Percentiles rank a stretch among this genome's conserved stretches.
Evolutionary conservation across 257 asterid genomes (phyloP).

Genomic region (Solanum ossicruentum): DNA sequence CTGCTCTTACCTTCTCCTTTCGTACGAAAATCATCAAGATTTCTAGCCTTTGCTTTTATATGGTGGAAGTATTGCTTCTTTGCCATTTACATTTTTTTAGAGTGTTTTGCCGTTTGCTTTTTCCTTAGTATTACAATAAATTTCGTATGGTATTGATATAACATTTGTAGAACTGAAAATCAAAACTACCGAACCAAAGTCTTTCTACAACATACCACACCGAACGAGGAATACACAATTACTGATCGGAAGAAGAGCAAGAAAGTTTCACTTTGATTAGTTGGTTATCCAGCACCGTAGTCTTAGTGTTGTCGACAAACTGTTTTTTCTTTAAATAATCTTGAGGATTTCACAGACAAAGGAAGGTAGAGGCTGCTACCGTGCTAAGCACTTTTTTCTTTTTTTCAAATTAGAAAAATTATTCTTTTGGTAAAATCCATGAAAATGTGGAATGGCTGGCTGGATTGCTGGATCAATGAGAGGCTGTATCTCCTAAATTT

Average conservation of each 20-base stretch:
- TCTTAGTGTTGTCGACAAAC: background rate
- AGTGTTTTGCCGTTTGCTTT: background rate
- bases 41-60: background rate
- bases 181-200: background rate
- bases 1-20: background rate
- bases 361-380: background rate
- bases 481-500: background rate
- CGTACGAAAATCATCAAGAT: background rate
- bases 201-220: background rate
- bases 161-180: background rate
- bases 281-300: background rate
- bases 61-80: background rate
- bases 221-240: background rate
- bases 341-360: background rate
- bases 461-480: background rate
- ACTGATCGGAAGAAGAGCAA: background rate
- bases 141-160: background rate
- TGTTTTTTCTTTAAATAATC: background rate
- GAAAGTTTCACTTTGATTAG: background rate
- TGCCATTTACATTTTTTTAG: background rate
- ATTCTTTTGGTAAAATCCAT: background rate
- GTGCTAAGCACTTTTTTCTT: background rate
- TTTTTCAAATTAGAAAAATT: background rate
- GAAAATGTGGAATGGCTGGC: background rate
- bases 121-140: background rate